These are phyloP conservation scores for Plasmodium gonderi DNA, from an alignment of 169 alveolate species.

Conservation along the genomic window DNA sequence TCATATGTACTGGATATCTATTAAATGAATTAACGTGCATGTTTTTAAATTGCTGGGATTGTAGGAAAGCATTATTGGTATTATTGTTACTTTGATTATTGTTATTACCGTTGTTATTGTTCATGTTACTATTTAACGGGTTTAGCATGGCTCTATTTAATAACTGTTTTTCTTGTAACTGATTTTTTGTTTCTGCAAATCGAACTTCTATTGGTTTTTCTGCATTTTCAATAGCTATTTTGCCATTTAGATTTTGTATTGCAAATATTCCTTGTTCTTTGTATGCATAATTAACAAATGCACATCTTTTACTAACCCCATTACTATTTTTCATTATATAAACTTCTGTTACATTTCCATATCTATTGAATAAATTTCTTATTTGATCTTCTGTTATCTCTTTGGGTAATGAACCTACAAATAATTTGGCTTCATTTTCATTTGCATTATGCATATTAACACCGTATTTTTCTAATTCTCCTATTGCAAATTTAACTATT, in stretches of 20 bases:
- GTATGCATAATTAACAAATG: slow-evolving; percentile 88
- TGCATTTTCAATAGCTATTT: slow-evolving; percentile 85
- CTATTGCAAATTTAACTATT: slow-evolving; percentile 90
- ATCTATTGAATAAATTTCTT: slow-evolving; percentile 83
- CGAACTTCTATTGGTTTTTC: slow-evolving; percentile 91
- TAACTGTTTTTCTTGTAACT: slow-evolving; percentile 57
- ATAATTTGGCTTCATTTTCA: slow-evolving; percentile 90
- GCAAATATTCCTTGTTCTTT: slow-evolving; percentile 93
- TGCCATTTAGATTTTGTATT: slow-evolving; percentile 85
- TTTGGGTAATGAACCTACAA: slow-evolving; percentile 91
- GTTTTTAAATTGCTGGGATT: slow-evolving; percentile 52
- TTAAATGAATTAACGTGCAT: slow-evolving; percentile 29
- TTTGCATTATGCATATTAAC: slow-evolving; percentile 82
- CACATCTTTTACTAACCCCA: slow-evolving; percentile 91
- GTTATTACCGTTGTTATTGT: slow-evolving; percentile 3
- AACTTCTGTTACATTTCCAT: slow-evolving; percentile 91
- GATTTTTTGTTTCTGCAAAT: slow-evolving; percentile 88
- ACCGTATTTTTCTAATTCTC: slow-evolving; percentile 91
- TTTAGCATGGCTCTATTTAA: slow-evolving; percentile 32
- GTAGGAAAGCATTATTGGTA: slow-evolving; percentile 19
- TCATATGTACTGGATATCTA: slow-evolving; percentile 62
- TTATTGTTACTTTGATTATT: slow-evolving; percentile 17
- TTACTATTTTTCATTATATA: slow-evolving; percentile 88
- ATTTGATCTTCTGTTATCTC: slow-evolving; percentile 86
- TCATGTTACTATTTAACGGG: slow-evolving; percentile 14